Evolutionary conservation across 305 asterid species (phyloP).

Genomic region (Fraxinus velutina): DNA sequence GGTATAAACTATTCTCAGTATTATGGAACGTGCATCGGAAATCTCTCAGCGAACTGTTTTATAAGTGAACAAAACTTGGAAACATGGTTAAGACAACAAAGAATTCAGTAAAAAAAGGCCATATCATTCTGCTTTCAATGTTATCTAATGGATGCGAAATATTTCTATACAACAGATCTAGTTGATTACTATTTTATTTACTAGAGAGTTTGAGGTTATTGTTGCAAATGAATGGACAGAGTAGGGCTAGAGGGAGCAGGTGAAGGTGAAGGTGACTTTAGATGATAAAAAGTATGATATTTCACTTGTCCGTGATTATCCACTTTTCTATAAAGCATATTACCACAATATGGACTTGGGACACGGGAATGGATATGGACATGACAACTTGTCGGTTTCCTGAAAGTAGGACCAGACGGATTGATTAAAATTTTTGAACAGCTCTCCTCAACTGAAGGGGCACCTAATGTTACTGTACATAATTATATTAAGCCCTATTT

Average conservation of each 20-base stretch:
- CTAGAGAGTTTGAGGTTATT: background rate
- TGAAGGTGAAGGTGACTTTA: background rate
- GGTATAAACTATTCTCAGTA: conserved; percentile 4
- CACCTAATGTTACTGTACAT: background rate
- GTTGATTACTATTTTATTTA: background rate
- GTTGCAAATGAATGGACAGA: background rate
- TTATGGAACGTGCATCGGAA: conserved; percentile 1
- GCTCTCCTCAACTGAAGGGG: background rate
- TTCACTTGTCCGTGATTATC: background rate
- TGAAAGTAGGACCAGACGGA: background rate
- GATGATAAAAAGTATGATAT: background rate
- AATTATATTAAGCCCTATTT: no score
- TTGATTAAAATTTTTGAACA: background rate
- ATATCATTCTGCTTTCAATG: conserved; percentile 2
- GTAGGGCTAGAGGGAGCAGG: background rate
- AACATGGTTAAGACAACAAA: background rate
- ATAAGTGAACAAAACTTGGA: background rate
- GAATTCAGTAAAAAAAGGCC: background rate
- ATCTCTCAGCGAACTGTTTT: background rate
- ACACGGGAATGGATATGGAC: background rate
- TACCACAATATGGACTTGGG: background rate
- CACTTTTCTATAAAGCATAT: background rate
- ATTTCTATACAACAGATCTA: background rate
- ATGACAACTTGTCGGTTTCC: background rate
- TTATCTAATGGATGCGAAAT: background rate